phyloP scores from a whole-genome alignment of 2,329 filamentous ascomycete species.

The Ascochyta lentis region DNA sequence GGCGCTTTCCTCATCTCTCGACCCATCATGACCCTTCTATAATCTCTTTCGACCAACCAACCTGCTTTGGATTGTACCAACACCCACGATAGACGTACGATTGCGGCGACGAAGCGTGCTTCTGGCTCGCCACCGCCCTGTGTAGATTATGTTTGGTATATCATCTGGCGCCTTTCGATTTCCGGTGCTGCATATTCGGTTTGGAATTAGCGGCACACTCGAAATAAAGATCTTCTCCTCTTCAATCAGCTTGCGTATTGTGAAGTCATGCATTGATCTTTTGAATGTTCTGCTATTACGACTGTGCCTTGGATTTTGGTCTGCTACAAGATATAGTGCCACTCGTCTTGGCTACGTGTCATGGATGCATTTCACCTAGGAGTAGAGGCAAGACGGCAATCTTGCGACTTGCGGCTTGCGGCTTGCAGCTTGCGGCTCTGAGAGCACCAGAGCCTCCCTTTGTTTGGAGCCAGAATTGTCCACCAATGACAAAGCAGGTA shows the following conservation, averaged over 20 bases:
- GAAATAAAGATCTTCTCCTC: slow-evolving; percentile 47
- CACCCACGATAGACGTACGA: slow-evolving; percentile 51
- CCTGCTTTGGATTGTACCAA: slow-evolving; percentile 45
- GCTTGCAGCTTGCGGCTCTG: not conserved
- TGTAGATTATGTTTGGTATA: slow-evolving; percentile 49
- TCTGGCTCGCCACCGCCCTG: slow-evolving; percentile 30
- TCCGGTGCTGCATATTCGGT: slow-evolving; percentile 44
- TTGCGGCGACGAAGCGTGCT: slow-evolving; percentile 35
- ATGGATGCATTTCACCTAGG: not conserved
- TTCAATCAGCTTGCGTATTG: slow-evolving; percentile 11
- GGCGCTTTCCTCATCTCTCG: slow-evolving; percentile 26
- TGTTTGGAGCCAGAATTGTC: not conserved
- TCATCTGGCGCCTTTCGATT: slow-evolving; percentile 41
- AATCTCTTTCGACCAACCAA: slow-evolving; percentile 32
- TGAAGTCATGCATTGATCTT: not conserved
- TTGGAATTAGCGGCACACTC: slow-evolving; percentile 45
- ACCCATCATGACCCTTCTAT: slow-evolving; percentile 37
- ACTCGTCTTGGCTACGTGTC: slow-evolving; percentile 1
- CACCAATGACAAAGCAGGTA: slow-evolving; percentile 21
- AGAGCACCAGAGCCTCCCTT: not conserved
- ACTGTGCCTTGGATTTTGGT: not conserved
- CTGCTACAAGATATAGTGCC: not conserved
- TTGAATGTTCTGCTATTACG: not conserved
- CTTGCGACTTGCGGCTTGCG: not conserved
- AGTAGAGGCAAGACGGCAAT: not conserved